Conservation (phyloP, 176 grass and related monocot species). For the Phoenix dactylifera region DNA sequence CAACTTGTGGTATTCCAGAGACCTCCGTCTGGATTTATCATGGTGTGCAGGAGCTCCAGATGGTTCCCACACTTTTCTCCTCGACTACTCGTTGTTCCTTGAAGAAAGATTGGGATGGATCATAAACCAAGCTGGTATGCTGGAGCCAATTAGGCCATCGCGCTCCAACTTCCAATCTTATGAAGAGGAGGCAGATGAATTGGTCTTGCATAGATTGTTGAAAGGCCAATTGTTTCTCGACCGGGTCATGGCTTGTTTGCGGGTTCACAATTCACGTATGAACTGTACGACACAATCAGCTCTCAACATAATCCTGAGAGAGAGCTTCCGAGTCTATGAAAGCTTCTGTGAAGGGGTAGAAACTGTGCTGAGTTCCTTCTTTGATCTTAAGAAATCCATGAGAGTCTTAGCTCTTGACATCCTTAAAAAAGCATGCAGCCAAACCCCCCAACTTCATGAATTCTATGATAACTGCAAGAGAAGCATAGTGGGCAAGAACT, state of each 20-base stretch:
- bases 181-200: conserved; percentile 19
- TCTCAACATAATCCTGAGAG: conserved; percentile 69
- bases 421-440: conserved; percentile 53
- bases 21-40: conserved; percentile 42
- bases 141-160: conserved; percentile 37
- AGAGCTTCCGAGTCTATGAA: conserved; percentile 84
- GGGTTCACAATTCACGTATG: conserved; percentile 23
- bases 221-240: conserved; percentile 81
- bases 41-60: conserved; percentile 21
- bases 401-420: conserved; percentile 36
- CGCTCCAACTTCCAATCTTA: conserved; percentile 2
- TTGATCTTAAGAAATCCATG: conserved; percentile 23
- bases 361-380: conserved; percentile 14
- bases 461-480: conserved; percentile 88
- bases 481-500: conserved; percentile 32
- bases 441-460: conserved; percentile 57
- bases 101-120: conserved; percentile 81
- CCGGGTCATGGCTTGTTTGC: conserved; percentile 59
- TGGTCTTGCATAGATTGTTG: conserved; percentile 35
- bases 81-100: conserved; percentile 59
- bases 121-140: conserved; percentile 70
- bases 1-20: conserved; percentile 42
- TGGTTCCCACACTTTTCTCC: conserved; percentile 45
- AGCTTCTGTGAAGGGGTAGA: conserved; percentile 52
- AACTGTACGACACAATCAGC: conserved; percentile 39